Percentiles rank a stretch among this genome's conserved stretches.
Conservation (phyloP, 257 asterid species). For the Solanum chmielewskii region DNA sequence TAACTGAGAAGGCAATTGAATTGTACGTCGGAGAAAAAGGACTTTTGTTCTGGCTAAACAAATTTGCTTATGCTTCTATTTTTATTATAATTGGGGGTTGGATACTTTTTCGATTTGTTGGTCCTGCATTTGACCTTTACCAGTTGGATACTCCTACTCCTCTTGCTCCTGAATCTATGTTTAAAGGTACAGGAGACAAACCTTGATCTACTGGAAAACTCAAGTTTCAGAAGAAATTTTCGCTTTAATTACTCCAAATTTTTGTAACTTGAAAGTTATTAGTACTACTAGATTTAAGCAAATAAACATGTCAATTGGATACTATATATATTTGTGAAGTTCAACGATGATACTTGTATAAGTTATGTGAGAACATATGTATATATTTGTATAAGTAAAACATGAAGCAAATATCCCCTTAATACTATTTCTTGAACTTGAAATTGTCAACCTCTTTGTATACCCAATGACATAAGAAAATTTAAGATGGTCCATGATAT, state of each 20-base stretch:
- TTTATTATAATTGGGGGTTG: slow-evolving; percentile 76
- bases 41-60: slow-evolving; percentile 68
- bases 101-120: slow-evolving; percentile 75
- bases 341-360: not conserved
- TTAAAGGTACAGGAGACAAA: slow-evolving; percentile 26
- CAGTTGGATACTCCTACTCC: slow-evolving; percentile 77
- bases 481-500: not conserved
- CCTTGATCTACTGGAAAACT: not conserved
- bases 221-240: not conserved
- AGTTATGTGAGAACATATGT: not conserved
- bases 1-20: slow-evolving; percentile 63
- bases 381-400: too few relatives aligned
- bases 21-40: slow-evolving; percentile 77
- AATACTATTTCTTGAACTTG: not conserved
- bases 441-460: not conserved
- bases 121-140: slow-evolving; percentile 68
- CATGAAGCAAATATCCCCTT: not conserved
- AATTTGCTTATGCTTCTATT: slow-evolving; percentile 84
- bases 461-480: not conserved
- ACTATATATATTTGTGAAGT: not conserved
- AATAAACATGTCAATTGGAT: not conserved
- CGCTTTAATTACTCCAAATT: not conserved
- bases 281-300: not conserved
- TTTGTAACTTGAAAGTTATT: not conserved
- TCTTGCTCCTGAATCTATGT: slow-evolving; percentile 44